Evolutionary conservation across 768 basidiomycete species (phyloP).

Genomic region (Lactarius tabidus): DNA sequence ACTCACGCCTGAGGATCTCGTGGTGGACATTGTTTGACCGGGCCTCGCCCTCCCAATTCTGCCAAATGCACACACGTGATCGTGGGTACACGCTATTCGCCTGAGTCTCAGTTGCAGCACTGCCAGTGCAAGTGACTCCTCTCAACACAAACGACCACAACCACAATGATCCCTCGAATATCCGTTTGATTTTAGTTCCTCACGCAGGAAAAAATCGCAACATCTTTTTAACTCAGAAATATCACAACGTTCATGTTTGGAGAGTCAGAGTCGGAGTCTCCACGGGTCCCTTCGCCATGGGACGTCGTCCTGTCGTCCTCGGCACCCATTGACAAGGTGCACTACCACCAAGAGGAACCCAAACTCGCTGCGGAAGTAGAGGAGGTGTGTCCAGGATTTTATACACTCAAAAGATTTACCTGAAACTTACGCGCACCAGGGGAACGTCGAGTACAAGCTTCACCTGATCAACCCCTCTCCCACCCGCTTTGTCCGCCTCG

Average conservation of each 20-base stretch:
- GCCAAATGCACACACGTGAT: slow-evolving; percentile 8
- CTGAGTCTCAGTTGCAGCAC: too few species aligned
- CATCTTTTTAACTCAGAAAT: neutral
- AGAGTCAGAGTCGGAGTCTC: slow-evolving; percentile 77
- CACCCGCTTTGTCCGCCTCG: slow-evolving; percentile 74
- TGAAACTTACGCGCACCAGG: slow-evolving; percentile 42
- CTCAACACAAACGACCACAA: neutral
- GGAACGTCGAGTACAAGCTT: slow-evolving; percentile 93
- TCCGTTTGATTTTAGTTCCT: slow-evolving; percentile 28
- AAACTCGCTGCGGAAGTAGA: slow-evolving; percentile 76
- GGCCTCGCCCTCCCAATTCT: neutral
- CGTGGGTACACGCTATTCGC: slow-evolving; percentile 3
- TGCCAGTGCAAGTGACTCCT: neutral
- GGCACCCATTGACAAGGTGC: slow-evolving; percentile 30
- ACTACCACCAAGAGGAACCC: slow-evolving; percentile 34
- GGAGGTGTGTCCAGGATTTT: slow-evolving; percentile 37
- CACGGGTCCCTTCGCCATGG: slow-evolving; percentile 79
- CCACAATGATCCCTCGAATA: slow-evolving; percentile 59
- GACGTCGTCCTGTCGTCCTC: slow-evolving; percentile 60
- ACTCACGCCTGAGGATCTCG: slow-evolving; percentile 19
- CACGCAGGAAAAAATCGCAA: slow-evolving; percentile 10
- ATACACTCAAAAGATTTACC: neutral
- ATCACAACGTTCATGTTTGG: slow-evolving; percentile 58
- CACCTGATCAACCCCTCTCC: slow-evolving; percentile 78
- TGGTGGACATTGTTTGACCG: slow-evolving; percentile 13